Evolutionary conservation across 345 rosid genomes (phyloP).

Genomic region (Eucalyptus viminalis): DNA sequence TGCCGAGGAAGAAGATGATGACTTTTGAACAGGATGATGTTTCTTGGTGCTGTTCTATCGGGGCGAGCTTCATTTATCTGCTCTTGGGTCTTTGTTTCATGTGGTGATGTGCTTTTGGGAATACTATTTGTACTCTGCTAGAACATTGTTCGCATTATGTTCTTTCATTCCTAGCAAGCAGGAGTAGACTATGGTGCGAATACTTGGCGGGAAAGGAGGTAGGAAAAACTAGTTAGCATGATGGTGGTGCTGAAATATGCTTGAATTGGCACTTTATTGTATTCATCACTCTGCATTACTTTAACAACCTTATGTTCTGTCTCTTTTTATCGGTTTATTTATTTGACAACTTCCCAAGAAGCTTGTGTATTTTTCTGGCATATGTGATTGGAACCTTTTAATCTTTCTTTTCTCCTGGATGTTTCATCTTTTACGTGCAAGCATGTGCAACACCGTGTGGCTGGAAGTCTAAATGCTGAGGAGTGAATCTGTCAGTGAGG

Average conservation of each 20-base stretch:
- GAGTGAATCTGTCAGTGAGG: neutral
- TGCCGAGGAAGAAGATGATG: conserved; percentile 85
- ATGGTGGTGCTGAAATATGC: neutral
- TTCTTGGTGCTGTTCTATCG: neutral
- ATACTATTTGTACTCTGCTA: neutral
- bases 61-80: neutral
- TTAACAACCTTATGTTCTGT: neutral
- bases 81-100: neutral
- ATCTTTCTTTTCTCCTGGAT: neutral
- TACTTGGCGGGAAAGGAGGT: neutral
- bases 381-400: neutral
- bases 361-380: neutral
- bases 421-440: neutral
- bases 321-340: neutral
- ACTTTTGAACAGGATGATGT: conserved; percentile 15
- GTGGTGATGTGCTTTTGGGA: neutral
- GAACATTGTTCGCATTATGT: neutral
- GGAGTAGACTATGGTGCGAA: neutral
- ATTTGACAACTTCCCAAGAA: neutral
- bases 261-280: neutral
- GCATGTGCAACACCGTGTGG: neutral
- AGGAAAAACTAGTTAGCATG: neutral
- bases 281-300: neutral
- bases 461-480: neutral
- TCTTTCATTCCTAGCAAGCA: neutral